Conservation (phyloP, 2,329 filamentous ascomycete genomes). For the Neonectria neomacrospora region DNA sequence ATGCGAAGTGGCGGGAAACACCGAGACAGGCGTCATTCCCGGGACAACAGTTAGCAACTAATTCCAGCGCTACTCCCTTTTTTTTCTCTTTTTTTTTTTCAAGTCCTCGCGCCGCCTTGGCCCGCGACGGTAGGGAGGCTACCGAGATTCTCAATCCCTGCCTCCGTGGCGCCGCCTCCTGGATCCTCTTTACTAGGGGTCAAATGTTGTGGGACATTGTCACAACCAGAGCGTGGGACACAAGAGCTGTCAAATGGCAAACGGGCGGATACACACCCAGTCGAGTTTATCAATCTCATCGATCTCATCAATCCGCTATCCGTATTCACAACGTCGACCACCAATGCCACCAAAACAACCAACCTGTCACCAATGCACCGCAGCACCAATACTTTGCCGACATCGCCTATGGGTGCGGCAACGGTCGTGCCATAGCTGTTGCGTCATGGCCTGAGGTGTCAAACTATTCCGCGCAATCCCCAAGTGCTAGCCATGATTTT, state of each 20-base stretch:
- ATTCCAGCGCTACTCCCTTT: constrained; percentile 27
- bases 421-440: constrained; percentile 19
- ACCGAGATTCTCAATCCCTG: constrained; percentile 29
- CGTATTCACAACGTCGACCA: constrained; percentile 13
- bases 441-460: constrained; percentile 33
- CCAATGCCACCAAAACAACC: neutral
- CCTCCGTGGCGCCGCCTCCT: constrained; percentile 40
- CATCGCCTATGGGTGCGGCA: constrained; percentile 8
- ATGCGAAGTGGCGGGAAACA: constrained; percentile 41
- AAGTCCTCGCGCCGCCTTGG: constrained; percentile 6
- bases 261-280: constrained; percentile 27
- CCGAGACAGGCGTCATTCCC: constrained; percentile 45
- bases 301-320: constrained; percentile 33
- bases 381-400: constrained; percentile 12
- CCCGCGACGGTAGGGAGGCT: constrained; percentile 9
- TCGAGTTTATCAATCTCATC: constrained; percentile 42
- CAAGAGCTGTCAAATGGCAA: constrained; percentile 30
- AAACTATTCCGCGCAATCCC: constrained; percentile 26
- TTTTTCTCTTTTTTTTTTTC: neutral
- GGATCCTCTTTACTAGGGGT: constrained; percentile 32
- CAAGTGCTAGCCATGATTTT: constrained; percentile 36
- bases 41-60: constrained; percentile 34
- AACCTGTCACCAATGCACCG: neutral
- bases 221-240: constrained; percentile 32
- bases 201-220: constrained; percentile 38